Evolutionary conservation across 2,329 filamentous ascomycete species (phyloP).

Genomic region (Apiospora phragmitis): DNA sequence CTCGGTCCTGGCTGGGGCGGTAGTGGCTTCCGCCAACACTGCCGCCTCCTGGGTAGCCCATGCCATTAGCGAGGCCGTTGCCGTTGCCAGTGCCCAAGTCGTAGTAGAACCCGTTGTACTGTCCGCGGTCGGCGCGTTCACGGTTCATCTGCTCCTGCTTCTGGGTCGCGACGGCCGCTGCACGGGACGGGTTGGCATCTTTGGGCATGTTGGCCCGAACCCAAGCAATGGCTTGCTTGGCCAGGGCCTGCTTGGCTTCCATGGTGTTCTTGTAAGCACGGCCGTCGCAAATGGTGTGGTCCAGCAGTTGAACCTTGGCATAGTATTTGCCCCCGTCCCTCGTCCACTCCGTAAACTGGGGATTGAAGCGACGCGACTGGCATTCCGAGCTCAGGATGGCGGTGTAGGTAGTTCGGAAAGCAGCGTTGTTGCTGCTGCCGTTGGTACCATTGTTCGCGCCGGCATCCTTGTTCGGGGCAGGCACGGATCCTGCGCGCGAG

Average conservation of each 20-base stretch:
- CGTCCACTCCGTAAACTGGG: constrained; percentile 23
- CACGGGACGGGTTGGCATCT: not conserved
- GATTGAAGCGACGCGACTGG: constrained; percentile 30
- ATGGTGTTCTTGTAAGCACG: constrained; percentile 12
- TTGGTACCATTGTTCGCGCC: not conserved
- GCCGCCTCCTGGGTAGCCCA: not conserved
- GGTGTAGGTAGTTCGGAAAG: not conserved
- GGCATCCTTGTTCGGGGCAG: not conserved
- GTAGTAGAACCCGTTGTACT: not conserved
- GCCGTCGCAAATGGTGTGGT: constrained; percentile 16
- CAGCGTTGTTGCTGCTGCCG: not conserved
- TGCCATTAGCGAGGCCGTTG: not conserved
- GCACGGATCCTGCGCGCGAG: not conserved
- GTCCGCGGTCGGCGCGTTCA: not conserved
- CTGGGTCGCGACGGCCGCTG: not conserved
- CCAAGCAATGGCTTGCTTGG: constrained; percentile 14
- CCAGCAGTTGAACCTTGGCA: constrained; percentile 24
- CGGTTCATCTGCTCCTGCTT: not conserved
- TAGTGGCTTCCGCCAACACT: not conserved
- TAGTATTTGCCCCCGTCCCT: constrained; percentile 14
- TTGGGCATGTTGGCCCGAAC: constrained; percentile 11
- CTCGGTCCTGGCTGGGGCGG: not conserved
- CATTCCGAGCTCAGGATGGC: constrained; percentile 23
- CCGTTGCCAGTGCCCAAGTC: not conserved
- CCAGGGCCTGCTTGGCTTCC: constrained; percentile 25